Base-by-base conservation (phyloP, 2,329 filamentous ascomycete genomes). In the Xylaria sp. region DNA sequence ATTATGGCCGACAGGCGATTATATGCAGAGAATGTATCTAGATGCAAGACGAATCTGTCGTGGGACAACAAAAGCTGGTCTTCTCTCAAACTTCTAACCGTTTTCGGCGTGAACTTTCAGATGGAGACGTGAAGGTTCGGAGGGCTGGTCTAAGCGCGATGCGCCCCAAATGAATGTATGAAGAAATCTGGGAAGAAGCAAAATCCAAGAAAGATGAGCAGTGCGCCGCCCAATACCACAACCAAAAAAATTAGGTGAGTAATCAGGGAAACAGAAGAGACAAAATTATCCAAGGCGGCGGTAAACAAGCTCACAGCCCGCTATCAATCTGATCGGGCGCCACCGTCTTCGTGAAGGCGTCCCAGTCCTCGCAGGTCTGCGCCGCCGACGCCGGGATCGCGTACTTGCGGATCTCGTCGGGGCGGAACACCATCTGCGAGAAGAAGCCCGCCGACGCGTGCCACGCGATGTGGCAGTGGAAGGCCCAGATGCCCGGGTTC, bases 381-480 rank as follows among this genome's bases (percentile, higher is more conserved):
- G 69, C 67, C 69, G 81, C 74, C 1, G 76, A 66, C 39, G 58
- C 65, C 0, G 82, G 80, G 38, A 84, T 74, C 5, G 72, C 47
- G 65, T 76, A 68, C 11, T 74, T 39, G 3, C 25, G 17, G 33
- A 77, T 51, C 56, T 72, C 22, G 39, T 76, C 72, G 22, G 74
- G 70, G 36, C 63, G 66, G 68, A 77, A 77, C 1, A 84, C 72
- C 55, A 83, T 76, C 71, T 83, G 80, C 58, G 82, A 72, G 22
- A 81, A 81, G 55, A 84, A 79, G 4, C 82, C 81, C 29, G 79
- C 76, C 6, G 79, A 81, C 0, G 81, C 79, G 70, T 86, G 85
- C 77, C 82, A 84, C 9, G 79, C 79, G 3, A 84, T 82, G 71
- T 85, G 83, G 71, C 84, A 86, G 72, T 85, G 84, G 70, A 85